Base-by-base conservation (phyloP, 306 rosid species). In the Biancaea sappan region DNA sequence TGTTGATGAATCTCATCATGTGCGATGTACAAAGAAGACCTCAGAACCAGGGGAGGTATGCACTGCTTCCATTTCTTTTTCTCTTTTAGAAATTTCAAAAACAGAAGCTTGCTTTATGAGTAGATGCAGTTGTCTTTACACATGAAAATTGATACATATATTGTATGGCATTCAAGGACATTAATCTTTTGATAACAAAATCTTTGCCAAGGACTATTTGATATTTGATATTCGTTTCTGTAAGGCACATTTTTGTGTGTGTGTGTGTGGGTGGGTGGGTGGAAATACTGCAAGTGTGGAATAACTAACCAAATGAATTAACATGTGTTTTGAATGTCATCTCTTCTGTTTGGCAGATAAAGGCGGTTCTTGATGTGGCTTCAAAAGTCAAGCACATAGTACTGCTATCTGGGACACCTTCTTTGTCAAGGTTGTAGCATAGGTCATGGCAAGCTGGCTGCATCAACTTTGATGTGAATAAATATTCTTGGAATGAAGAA, bases 391-490 rank as follows among this genome's bases (percentile, higher is more conserved):
- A 84, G 84, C 88, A 73, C 70, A 75, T 94, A 83, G 75, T 91
- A 84, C 86, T 94, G 84, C 84, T 94, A 41, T 89, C 98, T 16
- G 98, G 98, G 81, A 94, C 98, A 26, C 98, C 98, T 73, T 94
- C 97, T 64, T 82, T 91, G 77, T 89, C 97, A 79, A 94, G 98
- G 98, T 91, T 86, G 96, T 89, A 78, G 64, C 80, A 57, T 78
- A 40, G 35, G 29, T 73, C 82, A 44, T 46, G 41, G 78, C 68
- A 60, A 74, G 60, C 70, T 51, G 65, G 80, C 74, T 74, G 75
- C 28, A 35, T 51, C 48, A 57, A 64, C 67, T 74, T 50, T 41
- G 34, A 52, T 74, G 54, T 57, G 75, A 25, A 48, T 32, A 41
- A 14, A 52, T 59, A 40, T 56, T 65, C 51, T 51, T 80, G 63